A percentile compares a stretch with the other conserved stretches of the same genome.
phyloP scores from a whole-genome alignment of 108 stramenopile species.

The Fistulifera pelliculosa region DNA sequence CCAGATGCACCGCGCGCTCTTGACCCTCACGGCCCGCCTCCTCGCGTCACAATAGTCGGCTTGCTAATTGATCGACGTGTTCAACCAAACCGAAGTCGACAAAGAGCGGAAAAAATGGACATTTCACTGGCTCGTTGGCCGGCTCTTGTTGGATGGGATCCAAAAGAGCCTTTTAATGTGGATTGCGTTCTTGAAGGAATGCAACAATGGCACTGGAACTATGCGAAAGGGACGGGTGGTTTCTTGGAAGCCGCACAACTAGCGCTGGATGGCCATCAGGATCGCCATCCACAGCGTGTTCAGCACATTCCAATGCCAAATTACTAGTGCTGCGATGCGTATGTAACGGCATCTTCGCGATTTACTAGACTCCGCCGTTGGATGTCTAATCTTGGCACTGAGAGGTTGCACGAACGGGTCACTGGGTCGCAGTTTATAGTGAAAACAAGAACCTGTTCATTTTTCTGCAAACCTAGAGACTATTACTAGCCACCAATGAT shows the following conservation, averaged over 20 bases:
- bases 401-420: too few relatives aligned
- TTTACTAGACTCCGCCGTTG: too few relatives aligned
- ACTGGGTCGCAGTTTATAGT: too few relatives aligned
- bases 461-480: too few relatives aligned
- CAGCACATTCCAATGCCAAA: too few relatives aligned
- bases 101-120: constrained; percentile 35
- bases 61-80: constrained; percentile 72
- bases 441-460: too few relatives aligned
- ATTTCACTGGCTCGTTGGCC: constrained; percentile 34
- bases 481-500: too few relatives aligned
- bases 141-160: constrained; percentile 29
- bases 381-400: too few relatives aligned
- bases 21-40: constrained; percentile 28
- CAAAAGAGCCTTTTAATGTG: constrained; percentile 57
- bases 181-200: constrained; percentile 69
- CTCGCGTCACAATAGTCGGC: constrained; percentile 52
- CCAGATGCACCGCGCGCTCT: constrained; percentile 61
- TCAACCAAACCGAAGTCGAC: constrained; percentile 48
- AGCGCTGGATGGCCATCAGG: constrained; percentile 47
- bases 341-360: too few relatives aligned
- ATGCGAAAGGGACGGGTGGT: constrained; percentile 6
- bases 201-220: constrained; percentile 68
- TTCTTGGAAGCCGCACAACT: constrained; percentile 47
- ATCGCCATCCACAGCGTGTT: constrained; percentile 62
- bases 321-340: too few relatives aligned